Evolutionary conservation across 2,329 filamentous ascomycete genomes (phyloP).

Genomic region (Boeremia exigua): DNA sequence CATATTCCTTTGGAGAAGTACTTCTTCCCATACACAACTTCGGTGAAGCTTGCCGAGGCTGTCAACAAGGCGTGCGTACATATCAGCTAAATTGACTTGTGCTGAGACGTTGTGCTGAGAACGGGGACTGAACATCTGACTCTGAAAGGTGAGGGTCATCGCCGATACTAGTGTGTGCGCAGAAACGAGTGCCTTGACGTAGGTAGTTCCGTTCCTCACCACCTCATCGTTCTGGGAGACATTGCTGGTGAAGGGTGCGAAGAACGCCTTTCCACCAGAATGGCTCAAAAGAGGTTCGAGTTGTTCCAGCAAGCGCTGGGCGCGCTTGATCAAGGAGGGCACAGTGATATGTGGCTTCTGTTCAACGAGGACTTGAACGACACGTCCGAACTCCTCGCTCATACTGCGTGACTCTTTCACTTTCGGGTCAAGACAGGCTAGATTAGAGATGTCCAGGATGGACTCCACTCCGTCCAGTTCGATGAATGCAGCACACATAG

Average conservation of each 20-base stretch:
- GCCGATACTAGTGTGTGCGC: constrained; percentile 78
- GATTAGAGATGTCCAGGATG: constrained; percentile 81
- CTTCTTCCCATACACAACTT: constrained; percentile 84
- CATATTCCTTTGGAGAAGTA: constrained; percentile 73
- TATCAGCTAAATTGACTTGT: constrained; percentile 82
- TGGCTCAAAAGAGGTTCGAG: constrained; percentile 70
- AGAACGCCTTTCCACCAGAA: constrained; percentile 65
- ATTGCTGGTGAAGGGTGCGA: constrained; percentile 64
- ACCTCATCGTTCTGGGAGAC: constrained; percentile 43
- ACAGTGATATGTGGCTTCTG: constrained; percentile 80
- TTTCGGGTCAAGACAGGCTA: constrained; percentile 79
- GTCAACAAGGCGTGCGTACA: constrained; percentile 76
- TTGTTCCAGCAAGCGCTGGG: constrained; percentile 71
- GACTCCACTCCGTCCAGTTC: constrained; percentile 81
- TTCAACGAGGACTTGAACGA: constrained; percentile 81
- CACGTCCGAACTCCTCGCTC: constrained; percentile 72
- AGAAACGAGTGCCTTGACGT: constrained; percentile 79
- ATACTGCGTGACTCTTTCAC: constrained; percentile 66
- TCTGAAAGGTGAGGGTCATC: constrained; percentile 74
- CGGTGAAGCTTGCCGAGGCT: constrained; percentile 79
- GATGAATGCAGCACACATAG: constrained; percentile 76
- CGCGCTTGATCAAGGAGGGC: constrained; percentile 78
- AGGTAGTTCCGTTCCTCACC: constrained; percentile 69
- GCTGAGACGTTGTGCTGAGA: constrained; percentile 70
- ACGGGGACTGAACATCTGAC: constrained; percentile 67